Conservation (phyloP, 225 moss, liverwort and hornwort species). For the Pseudisothecium myosuroides region DNA sequence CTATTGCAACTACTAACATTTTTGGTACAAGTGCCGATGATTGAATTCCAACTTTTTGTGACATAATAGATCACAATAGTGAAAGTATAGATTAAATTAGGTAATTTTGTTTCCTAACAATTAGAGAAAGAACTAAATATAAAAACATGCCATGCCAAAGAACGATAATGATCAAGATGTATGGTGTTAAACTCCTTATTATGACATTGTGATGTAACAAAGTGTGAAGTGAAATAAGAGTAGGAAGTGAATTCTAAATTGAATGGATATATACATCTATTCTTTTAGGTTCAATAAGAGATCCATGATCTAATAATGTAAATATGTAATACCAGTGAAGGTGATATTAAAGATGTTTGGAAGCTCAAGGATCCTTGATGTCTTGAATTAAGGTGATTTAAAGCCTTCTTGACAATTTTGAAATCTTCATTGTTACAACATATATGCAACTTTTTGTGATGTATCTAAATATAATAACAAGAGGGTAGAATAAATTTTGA, state of each 20-base stretch:
- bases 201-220: neutral
- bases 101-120: neutral
- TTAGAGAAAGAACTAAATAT: neutral
- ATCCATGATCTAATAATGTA: neutral
- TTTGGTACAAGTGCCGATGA: fast-evolving
- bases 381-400: neutral
- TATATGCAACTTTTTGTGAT: neutral
- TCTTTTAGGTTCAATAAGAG: no score
- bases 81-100: neutral
- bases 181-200: no score
- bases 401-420: neutral
- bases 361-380: neutral
- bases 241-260: neutral
- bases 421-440: neutral
- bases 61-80: neutral
- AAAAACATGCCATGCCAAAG: neutral
- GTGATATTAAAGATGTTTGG: neutral
- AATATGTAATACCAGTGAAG: neutral
- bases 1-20: neutral
- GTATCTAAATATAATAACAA: neutral
- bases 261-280: neutral
- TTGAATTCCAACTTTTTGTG: neutral
- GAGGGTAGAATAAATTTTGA: neutral
- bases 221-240: neutral
- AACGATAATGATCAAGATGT: neutral